These are phyloP conservation scores for Penicillium coprophilum DNA, from an alignment of 495 filamentous ascomycete genomes.

Conservation along the genomic window DNA sequence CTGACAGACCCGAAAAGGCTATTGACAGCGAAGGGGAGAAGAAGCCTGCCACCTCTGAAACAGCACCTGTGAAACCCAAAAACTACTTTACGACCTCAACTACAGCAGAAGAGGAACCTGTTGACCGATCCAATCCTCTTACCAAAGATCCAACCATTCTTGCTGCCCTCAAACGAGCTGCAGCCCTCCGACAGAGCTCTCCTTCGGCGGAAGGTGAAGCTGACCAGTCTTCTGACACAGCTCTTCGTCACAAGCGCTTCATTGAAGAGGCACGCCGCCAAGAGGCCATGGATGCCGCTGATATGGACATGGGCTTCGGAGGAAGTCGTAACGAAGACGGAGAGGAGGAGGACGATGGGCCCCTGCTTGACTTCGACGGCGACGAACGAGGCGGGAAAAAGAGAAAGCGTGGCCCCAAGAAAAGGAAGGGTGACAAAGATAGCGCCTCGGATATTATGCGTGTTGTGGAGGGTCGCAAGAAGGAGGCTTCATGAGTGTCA, in stretches of 20 bases:
- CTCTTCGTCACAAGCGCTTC: slow-evolving; percentile 69
- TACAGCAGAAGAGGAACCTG: slow-evolving; percentile 38
- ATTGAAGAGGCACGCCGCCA: slow-evolving; percentile 56
- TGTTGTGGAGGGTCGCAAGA: slow-evolving; percentile 71
- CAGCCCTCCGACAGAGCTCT: slow-evolving; percentile 60
- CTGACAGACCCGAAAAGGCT: slow-evolving; percentile 24
- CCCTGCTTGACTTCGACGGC: slow-evolving; percentile 63
- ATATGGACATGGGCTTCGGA: slow-evolving; percentile 94
- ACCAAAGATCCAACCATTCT: slow-evolving; percentile 73
- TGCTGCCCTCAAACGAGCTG: slow-evolving; percentile 82
- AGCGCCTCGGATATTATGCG: slow-evolving; percentile 77
- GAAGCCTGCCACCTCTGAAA: slow-evolving; percentile 12
- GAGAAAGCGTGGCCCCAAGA: slow-evolving; percentile 80
- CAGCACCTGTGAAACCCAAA: slow-evolving; percentile 30
- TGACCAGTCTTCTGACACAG: slow-evolving; percentile 50
- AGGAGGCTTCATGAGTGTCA: slow-evolving; percentile 16
- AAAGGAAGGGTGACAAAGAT: slow-evolving; percentile 82
- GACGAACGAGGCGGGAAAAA: slow-evolving; percentile 56
- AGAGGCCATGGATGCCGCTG: slow-evolving; percentile 79
- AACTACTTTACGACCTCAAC: slow-evolving; percentile 42
- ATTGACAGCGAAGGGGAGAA: slow-evolving; percentile 11
- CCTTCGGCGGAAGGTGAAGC: slow-evolving; percentile 32
- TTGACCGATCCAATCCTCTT: slow-evolving; percentile 55
- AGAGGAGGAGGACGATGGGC: slow-evolving; percentile 67
- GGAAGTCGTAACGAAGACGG: slow-evolving; percentile 78